Evolutionary conservation across 768 basidiomycete species (phyloP).

Genomic region (Termitomyces sp.): DNA sequence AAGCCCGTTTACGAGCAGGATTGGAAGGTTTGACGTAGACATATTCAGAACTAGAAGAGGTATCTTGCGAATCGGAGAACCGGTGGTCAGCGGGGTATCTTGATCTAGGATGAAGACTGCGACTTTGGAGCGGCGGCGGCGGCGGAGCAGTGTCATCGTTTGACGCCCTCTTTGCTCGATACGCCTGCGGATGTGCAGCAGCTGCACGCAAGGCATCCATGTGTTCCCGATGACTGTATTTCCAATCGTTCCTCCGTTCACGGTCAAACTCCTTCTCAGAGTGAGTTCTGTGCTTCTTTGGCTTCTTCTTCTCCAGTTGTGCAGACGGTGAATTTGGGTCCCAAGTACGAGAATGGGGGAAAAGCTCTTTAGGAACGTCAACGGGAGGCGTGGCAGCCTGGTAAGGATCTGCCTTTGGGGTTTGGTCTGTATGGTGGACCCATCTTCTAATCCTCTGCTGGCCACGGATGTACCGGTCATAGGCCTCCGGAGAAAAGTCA

Average conservation of each 20-base stretch:
- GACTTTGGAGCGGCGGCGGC: not conserved
- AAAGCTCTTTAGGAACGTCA: not conserved
- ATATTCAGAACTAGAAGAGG: not conserved
- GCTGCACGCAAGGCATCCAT: not conserved
- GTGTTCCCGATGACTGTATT: conserved; percentile 6
- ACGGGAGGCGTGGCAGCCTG: not conserved
- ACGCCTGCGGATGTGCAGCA: not conserved
- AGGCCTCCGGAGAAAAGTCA: conserved; percentile 19
- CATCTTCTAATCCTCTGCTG: conserved; percentile 5
- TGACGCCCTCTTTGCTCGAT: conserved; percentile 5
- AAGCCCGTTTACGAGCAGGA: not conserved
- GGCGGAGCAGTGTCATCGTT: not conserved
- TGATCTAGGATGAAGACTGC: not conserved
- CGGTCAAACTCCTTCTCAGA: conserved; percentile 7
- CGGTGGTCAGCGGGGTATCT: not conserved
- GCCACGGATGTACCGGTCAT: conserved; percentile 10
- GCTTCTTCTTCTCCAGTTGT: not conserved
- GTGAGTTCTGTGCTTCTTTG: conserved; percentile 1
- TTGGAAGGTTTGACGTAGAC: not conserved
- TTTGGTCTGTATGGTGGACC: not conserved
- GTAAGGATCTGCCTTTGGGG: conserved; percentile 1
- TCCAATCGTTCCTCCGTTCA: conserved; percentile 6
- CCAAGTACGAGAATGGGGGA: not conserved
- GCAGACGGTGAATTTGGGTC: not conserved
- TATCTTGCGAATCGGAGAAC: conserved; percentile 4